Conservation (phyloP, 306 rosid genomes). For the Cyamopsis tetragonoloba region DNA sequence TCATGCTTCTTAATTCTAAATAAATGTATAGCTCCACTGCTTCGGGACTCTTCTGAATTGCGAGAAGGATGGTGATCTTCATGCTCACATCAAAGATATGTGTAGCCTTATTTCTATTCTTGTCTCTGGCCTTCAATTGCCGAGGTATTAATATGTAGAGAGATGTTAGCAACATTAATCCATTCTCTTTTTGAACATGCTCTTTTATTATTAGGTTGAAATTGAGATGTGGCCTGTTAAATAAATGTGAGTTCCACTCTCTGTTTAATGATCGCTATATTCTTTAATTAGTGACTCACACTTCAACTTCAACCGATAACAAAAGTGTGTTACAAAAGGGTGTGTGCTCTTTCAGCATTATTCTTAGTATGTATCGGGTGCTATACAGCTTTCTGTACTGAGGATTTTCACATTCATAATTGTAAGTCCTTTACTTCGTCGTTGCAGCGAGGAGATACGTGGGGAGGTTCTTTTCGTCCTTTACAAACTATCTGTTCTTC, state of each 20-base stretch:
- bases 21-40: conserved; percentile 73
- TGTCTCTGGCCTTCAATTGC: conserved; percentile 77
- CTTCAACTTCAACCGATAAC: too few species aligned
- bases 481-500: conserved; percentile 58
- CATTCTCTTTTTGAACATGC: too few species aligned
- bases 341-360: too few species aligned
- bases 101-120: conserved; percentile 59
- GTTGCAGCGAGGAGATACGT: conserved; percentile 78
- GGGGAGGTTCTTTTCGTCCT: conserved; percentile 86
- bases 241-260: too few species aligned
- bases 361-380: neutral
- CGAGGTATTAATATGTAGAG: too few species aligned
- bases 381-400: neutral
- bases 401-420: conserved; percentile 2
- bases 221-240: too few species aligned
- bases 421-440: conserved; percentile 4
- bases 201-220: too few species aligned
- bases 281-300: too few species aligned
- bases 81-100: conserved; percentile 46
- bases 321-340: too few species aligned
- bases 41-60: conserved; percentile 68
- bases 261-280: too few species aligned
- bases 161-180: too few species aligned
- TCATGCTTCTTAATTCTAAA: conserved; percentile 25
- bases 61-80: conserved; percentile 51